Conservation (phyloP, 805 yeast species). For the Candida vaughaniae region DNA sequence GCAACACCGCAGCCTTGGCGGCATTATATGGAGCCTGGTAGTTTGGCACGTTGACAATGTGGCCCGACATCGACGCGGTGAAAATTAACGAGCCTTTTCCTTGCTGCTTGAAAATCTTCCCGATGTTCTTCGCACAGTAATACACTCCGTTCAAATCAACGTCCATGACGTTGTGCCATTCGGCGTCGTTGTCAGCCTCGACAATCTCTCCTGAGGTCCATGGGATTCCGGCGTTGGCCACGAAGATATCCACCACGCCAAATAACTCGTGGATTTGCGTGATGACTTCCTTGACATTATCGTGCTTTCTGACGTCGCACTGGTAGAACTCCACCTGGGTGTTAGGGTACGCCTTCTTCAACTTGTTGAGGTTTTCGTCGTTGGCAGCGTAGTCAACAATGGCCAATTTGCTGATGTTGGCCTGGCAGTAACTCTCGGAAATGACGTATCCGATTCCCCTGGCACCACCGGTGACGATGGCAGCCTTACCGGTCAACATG, state of each 20-base stretch:
- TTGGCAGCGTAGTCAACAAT: slow-evolving; percentile 38
- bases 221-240: slow-evolving; percentile 50
- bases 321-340: slow-evolving; percentile 30
- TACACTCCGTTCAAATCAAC: slow-evolving; percentile 80
- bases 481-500: slow-evolving; percentile 29
- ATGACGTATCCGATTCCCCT: slow-evolving; percentile 39
- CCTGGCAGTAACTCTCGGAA: slow-evolving; percentile 38
- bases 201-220: slow-evolving; percentile 45
- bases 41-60: slow-evolving; percentile 84
- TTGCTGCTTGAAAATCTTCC: slow-evolving; percentile 68
- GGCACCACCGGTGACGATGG: slow-evolving; percentile 38
- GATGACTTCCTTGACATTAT: slow-evolving; percentile 35
- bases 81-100: slow-evolving; percentile 76
- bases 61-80: slow-evolving; percentile 90
- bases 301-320: slow-evolving; percentile 41
- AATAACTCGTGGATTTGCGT: slow-evolving; percentile 30
- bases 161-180: slow-evolving; percentile 72
- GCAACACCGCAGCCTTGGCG: slow-evolving; percentile 81
- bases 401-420: slow-evolving; percentile 35
- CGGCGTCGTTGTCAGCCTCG: slow-evolving; percentile 46
- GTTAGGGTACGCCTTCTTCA: slow-evolving; percentile 30
- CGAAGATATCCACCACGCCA: slow-evolving; percentile 40
- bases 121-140: slow-evolving; percentile 74
- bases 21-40: slow-evolving; percentile 84
- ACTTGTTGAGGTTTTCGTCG: slow-evolving; percentile 25